Evolutionary conservation across 2,329 filamentous ascomycete genomes (phyloP).

Genomic region (Fusarium duplospermum): DNA sequence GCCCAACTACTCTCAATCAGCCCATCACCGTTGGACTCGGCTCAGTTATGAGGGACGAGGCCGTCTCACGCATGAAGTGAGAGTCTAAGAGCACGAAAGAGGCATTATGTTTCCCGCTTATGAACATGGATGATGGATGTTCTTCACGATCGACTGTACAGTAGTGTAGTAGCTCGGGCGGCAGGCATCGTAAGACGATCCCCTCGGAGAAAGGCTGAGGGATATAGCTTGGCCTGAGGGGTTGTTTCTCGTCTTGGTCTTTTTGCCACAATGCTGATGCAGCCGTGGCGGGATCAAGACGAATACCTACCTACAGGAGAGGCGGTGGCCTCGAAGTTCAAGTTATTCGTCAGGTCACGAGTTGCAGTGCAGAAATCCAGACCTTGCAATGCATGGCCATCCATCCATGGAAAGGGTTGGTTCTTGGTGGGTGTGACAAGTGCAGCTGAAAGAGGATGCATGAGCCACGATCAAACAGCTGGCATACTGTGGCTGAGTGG

Average conservation of each 20-base stretch:
- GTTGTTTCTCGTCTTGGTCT: not conserved
- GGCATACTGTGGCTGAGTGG: not conserved
- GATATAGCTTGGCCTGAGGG: not conserved
- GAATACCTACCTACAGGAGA: conserved; percentile 19
- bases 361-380: conserved; percentile 6
- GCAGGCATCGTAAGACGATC: conserved; percentile 1
- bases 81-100: conserved; percentile 4
- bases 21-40: conserved; percentile 1
- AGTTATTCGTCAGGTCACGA: conserved; percentile 9
- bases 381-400: not conserved
- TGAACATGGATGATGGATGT: not conserved
- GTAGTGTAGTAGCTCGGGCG: not conserved
- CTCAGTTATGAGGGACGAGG: conserved; percentile 1
- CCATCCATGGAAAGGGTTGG: not conserved
- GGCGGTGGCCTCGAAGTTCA: not conserved
- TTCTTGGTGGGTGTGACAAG: conserved; percentile 17
- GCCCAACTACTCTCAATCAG: not conserved
- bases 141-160: conserved; percentile 1
- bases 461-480: not conserved
- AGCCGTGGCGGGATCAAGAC: conserved; percentile 11
- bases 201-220: not conserved
- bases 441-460: conserved; percentile 32
- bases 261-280: conserved; percentile 30
- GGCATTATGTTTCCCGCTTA: conserved; percentile 9
- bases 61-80: not conserved